Conservation (phyloP, 2,329 filamentous ascomycete species). For the Fusarium nygamai region DNA sequence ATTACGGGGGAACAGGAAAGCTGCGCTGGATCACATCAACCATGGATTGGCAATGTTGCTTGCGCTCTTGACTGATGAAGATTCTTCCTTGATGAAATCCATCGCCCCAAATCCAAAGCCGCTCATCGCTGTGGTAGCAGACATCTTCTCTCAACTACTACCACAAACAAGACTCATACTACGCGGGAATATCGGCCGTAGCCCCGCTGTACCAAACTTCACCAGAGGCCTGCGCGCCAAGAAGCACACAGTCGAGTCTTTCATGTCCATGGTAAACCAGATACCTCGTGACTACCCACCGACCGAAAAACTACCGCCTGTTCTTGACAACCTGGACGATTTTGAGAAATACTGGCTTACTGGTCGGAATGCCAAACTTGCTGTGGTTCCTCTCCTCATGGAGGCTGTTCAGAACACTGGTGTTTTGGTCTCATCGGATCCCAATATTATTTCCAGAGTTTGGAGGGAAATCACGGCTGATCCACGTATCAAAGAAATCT, state of each 20-base stretch:
- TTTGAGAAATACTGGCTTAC: constrained; percentile 31
- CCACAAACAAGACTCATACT: constrained; percentile 26
- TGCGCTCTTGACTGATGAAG: constrained; percentile 42
- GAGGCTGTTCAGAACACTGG: constrained; percentile 10
- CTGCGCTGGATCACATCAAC: constrained; percentile 49
- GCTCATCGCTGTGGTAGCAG: constrained; percentile 22
- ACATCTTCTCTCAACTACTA: constrained; percentile 26
- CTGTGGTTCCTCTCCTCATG: constrained; percentile 20
- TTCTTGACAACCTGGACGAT: constrained; percentile 31
- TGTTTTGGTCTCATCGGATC: background rate
- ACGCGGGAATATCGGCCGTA: constrained; percentile 11
- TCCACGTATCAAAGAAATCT: constrained; percentile 21
- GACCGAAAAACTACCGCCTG: background rate
- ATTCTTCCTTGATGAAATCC: constrained; percentile 8
- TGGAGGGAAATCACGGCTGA: constrained; percentile 12
- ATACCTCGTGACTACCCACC: constrained; percentile 11
- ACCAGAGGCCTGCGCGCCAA: constrained; percentile 18
- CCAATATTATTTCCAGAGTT: constrained; percentile 3
- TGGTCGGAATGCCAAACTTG: background rate
- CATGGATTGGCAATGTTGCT: constrained; percentile 49
- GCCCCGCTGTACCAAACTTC: constrained; percentile 31
- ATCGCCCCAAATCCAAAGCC: constrained; percentile 38
- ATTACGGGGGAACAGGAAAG: constrained; percentile 44
- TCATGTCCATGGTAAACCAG: constrained; percentile 19
- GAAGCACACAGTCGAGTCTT: constrained; percentile 32